Evolutionary conservation across 306 rosid species (phyloP).

Genomic region (Cucumis hystrix): DNA sequence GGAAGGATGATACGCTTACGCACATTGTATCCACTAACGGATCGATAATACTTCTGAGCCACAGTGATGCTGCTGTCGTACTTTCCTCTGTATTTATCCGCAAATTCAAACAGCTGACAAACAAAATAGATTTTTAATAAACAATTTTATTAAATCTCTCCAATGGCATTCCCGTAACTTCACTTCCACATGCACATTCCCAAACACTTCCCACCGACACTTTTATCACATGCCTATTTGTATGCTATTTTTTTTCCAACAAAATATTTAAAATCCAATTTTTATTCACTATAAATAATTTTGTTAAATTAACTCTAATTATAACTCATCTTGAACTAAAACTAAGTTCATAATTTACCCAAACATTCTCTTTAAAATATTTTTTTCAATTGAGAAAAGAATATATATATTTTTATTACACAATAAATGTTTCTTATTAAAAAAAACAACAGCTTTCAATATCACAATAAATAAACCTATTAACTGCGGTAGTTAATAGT

Average conservation of each 20-base stretch:
- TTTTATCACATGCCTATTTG: background rate
- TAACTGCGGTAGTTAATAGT: conserved; percentile 19
- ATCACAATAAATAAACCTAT: background rate
- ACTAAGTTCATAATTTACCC: no score
- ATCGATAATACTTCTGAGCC: conserved; percentile 76
- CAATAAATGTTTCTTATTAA: background rate
- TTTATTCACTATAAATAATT: no score
- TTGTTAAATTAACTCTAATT: no score
- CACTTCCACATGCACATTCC: background rate
- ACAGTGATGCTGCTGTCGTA: conserved; percentile 88
- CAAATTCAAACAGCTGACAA: conserved; percentile 78
- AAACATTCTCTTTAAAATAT: background rate
- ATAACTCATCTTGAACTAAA: no score
- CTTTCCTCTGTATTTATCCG: conserved; percentile 96
- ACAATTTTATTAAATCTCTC: background rate
- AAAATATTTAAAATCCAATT: no score
- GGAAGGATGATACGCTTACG: background rate
- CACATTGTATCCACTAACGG: conserved; percentile 89
- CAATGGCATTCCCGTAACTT: background rate
- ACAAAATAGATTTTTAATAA: background rate
- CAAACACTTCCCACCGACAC: conserved; percentile 1
- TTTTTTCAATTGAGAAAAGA: no score
- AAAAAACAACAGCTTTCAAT: background rate
- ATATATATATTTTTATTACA: no score
- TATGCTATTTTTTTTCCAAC: background rate